phyloP scores from a whole-genome alignment of 768 basidiomycete genomes.

The Harrya chromipes region DNA sequence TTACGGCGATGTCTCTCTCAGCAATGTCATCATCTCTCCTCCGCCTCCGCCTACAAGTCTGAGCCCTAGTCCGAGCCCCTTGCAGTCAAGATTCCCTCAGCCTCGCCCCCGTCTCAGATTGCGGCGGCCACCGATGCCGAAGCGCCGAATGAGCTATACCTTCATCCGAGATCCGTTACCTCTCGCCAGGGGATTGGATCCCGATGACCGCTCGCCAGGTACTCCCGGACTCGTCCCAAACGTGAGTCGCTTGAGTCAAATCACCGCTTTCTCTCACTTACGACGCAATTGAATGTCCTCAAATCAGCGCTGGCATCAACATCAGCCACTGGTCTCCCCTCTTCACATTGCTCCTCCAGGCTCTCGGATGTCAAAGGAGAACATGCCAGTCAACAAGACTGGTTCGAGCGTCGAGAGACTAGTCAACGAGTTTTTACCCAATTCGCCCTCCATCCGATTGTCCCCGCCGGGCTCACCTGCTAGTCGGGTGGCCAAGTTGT shows the following conservation, averaged over 20 bases:
- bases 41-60: slow-evolving; percentile 19
- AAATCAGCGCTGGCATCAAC: slow-evolving; percentile 7
- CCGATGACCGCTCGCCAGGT: slow-evolving; percentile 10
- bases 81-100: slow-evolving; percentile 4
- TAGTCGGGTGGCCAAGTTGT: not conserved
- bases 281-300: no score
- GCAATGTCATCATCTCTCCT: slow-evolving; percentile 36
- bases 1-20: slow-evolving; percentile 45
- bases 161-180: slow-evolving; percentile 9
- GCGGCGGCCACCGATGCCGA: slow-evolving; percentile 28
- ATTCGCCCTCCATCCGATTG: slow-evolving; percentile 20
- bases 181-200: not conserved
- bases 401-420: slow-evolving; percentile 17
- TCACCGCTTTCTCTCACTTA: not conserved
- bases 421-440: slow-evolving; percentile 15
- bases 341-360: not conserved
- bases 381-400: not conserved
- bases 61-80: not conserved
- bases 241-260: slow-evolving; percentile 10
- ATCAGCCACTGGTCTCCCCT: slow-evolving; percentile 14
- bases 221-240: slow-evolving; percentile 5
- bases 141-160: slow-evolving; percentile 12
- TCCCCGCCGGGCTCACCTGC: slow-evolving; percentile 19
- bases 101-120: slow-evolving; percentile 26
- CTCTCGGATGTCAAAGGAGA: not conserved